A percentile compares a stretch with the other conserved stretches of the same genome.
Conservation (phyloP, 2,329 filamentous ascomycete genomes). For the Nigrospora sphaerica region DNA sequence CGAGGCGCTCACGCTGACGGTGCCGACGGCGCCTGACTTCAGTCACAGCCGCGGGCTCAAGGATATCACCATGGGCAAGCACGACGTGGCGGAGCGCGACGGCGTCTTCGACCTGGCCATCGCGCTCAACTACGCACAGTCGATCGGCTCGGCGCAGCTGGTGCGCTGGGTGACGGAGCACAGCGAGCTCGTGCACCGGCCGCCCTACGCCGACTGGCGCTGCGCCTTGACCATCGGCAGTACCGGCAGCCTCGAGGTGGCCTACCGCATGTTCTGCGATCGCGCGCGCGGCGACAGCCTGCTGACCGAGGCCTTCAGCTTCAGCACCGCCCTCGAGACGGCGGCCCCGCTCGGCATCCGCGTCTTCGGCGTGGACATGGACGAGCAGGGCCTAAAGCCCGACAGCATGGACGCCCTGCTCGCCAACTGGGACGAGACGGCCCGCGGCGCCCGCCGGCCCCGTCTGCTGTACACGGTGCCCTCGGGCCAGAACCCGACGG, state of each 20-base stretch:
- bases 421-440: slow-evolving; percentile 38
- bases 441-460: slow-evolving; percentile 37
- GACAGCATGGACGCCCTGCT: slow-evolving; percentile 44
- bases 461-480: slow-evolving; percentile 54
- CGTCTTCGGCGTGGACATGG: slow-evolving; percentile 42
- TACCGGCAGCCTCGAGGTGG: slow-evolving; percentile 79
- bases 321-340: slow-evolving; percentile 63
- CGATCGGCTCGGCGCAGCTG: slow-evolving; percentile 78
- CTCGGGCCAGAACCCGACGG: slow-evolving; percentile 87
- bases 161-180: slow-evolving; percentile 90
- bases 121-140: slow-evolving; percentile 88
- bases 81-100: slow-evolving; percentile 53
- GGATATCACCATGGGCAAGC: slow-evolving; percentile 66
- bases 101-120: slow-evolving; percentile 68
- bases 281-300: slow-evolving; percentile 65
- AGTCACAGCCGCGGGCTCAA: slow-evolving; percentile 54
- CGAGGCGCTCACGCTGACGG: slow-evolving; percentile 65
- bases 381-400: slow-evolving; percentile 46
- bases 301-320: slow-evolving; percentile 86
- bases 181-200: slow-evolving; percentile 81
- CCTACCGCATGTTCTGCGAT: slow-evolving; percentile 73
- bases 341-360: slow-evolving; percentile 45
- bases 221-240: slow-evolving; percentile 78
- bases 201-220: slow-evolving; percentile 86
- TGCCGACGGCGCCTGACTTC: slow-evolving; percentile 64